Base-by-base conservation (phyloP, 2,329 filamentous ascomycete genomes). In the Fusarium vanettenii region DNA sequence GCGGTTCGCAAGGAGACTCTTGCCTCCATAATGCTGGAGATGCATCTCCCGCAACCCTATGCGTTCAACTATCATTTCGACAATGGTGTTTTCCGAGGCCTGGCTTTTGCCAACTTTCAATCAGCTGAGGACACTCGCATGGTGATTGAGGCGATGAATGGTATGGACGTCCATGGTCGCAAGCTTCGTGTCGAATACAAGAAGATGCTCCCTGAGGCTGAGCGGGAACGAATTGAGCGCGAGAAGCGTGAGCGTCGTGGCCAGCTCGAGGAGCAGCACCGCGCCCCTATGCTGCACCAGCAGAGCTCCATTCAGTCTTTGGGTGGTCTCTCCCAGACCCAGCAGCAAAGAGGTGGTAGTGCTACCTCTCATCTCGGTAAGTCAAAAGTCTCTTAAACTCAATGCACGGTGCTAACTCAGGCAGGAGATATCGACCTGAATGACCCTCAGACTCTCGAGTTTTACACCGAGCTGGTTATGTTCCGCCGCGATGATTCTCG, bases 21-120 rank as follows among this genome's bases (percentile, higher is more conserved):
- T 43, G 94, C 97, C 37, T 91, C 92, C 72, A 89, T 98, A 77
- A 99, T 99, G 97, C 94, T 95, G 10, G 94, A 98, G 22, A 91
- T 98, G 89, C 93, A 95, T 76, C 89, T 99, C 43, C 97, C 97
- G 1, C 91, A 98, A 76, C 97, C 97, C 0, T 99, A 99, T 81
- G 97, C 97, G 14, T 99, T 99, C 88, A 99, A 99, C 87, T 98
- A 99, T 81, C 97, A 99, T 84, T 99, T 99, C 81, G 97, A 99
- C 82, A 97, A 97, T 79, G 97, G 97, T 31, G 95, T 99, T 31
- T 99, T 99, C 86, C 90, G 97, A 67, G 97, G 97, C 8, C 87
- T 99, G 61, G 97, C 97, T 3, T 99, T 99, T 86, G 97, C 97
- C 81, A 99, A 99, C 85, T 99, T 98, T 83, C 97, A 97, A 39